Percentiles rank a stretch among this genome's conserved stretches.
Evolutionary conservation across 106 monocot genomes (phyloP).

Genomic region (Iris macrosiphon): DNA sequence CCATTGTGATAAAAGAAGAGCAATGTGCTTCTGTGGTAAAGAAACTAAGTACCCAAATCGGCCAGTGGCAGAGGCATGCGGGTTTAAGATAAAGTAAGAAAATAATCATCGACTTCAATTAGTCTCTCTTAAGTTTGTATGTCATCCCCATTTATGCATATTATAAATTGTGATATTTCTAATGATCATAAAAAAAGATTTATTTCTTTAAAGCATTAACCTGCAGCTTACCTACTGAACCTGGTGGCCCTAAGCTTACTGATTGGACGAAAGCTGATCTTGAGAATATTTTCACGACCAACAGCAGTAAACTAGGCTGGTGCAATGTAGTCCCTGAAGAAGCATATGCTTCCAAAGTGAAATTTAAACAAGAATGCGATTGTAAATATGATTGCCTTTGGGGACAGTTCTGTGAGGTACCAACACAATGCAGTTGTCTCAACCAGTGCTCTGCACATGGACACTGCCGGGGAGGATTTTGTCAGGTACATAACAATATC

Average conservation of each 20-base stretch:
- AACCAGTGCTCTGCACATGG: conserved; percentile 92
- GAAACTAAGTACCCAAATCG: conserved; percentile 84
- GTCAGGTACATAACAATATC: conserved; percentile 42
- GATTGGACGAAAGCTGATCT: conserved; percentile 64
- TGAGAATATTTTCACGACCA: conserved; percentile 71
- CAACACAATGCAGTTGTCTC: conserved; percentile 65
- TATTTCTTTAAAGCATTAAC: background rate
- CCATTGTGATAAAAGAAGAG: conserved; percentile 81
- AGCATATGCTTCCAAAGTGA: conserved; percentile 57
- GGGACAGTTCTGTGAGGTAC: conserved; percentile 78
- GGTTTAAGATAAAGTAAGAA: conserved; percentile 16
- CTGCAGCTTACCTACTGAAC: conserved; percentile 40
- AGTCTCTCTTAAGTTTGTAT: background rate
- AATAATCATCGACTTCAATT: background rate
- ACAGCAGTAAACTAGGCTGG: conserved; percentile 70
- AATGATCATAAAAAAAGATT: background rate
- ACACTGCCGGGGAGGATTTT: conserved; percentile 86
- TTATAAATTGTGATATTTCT: background rate
- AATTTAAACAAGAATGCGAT: conserved; percentile 80
- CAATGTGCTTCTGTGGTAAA: conserved; percentile 90
- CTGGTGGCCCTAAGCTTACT: conserved; percentile 31
- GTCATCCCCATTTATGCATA: background rate
- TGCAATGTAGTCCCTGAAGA: conserved; percentile 83
- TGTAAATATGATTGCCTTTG: conserved; percentile 81
- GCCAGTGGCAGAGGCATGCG: conserved; percentile 78